Evolutionary conservation across 441 rosid genomes (phyloP).

Genomic region (Euphorbia celastroides): DNA sequence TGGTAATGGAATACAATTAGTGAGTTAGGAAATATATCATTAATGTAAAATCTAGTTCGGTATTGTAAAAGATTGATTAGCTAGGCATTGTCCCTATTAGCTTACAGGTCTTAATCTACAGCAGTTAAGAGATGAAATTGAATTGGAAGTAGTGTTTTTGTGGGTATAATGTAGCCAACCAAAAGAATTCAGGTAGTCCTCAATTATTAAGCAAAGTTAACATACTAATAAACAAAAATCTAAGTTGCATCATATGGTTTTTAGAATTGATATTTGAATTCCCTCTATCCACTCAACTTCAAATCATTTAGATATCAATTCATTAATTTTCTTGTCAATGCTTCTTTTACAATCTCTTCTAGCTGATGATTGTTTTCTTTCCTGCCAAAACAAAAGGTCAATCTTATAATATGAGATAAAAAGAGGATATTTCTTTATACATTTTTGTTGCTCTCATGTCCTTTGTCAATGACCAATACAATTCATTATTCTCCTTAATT

Average conservation of each 20-base stretch:
- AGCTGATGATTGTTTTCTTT: too few species aligned
- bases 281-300: neutral
- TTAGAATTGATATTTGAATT: neutral
- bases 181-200: too few species aligned
- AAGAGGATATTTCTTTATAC: too few species aligned
- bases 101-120: constrained; percentile 14
- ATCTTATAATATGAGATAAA: too few species aligned
- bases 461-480: too few species aligned
- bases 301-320: neutral
- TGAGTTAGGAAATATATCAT: constrained; percentile 28
- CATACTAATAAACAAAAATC: neutral
- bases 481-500: too few species aligned
- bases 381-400: too few species aligned
- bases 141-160: neutral
- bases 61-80: constrained; percentile 18
- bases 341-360: too few species aligned
- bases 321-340: too few species aligned
- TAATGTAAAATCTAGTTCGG: constrained; percentile 21
- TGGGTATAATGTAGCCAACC: neutral
- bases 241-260: neutral
- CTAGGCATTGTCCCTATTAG: constrained; percentile 3
- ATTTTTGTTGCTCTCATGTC: too few species aligned
- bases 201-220: too few species aligned
- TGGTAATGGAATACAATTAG: constrained; percentile 14
- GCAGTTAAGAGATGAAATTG: neutral